Evolutionary conservation across 129 eudicot genomes (phyloP), one percentile per base, ranked within the genome.

Genomic region (Dittrichia graveolens): DNA sequence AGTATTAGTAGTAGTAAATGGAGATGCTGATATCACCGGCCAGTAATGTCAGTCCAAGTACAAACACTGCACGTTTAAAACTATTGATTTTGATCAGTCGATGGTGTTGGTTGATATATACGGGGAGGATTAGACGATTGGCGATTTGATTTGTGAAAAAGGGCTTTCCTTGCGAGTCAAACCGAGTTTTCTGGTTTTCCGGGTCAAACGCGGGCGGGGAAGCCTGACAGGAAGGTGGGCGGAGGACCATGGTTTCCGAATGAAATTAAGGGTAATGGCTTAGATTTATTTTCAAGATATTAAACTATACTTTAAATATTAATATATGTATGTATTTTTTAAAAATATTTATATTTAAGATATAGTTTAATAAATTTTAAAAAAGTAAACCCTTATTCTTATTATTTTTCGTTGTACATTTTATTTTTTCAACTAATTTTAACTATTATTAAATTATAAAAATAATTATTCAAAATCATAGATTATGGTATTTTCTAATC

Each of bases 31-130:
- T 14, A 47, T 52, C 78, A 79, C 78, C 75, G 79, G 45, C 79
- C 74, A 72, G 38, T 54, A 0, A 45, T 65, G 73, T 67, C 52
- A 61, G 66, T 37, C 72, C 19, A 53, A 50, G 62, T 49, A 16
- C 72, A 79, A 72, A 64, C 75, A 70, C 50, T 34, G 68, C 85
- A 76, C 82, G 85, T 81, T 81, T 81, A 57, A 81, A 72, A 65
- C 63, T 76, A 64, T 50, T 19, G 42, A 58, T 14, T n/a, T 18
- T 18, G 35, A 8, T 50, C 13, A 24, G 65, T 18, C 10, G 19
- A 5, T 19, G 18, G 4, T 48, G 34, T 7, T 43, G 31, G 59
- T 15, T 52, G 15, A 52, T 69, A 52, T 38, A 69, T 69, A 69
- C 35, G 4, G n/a, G 48, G 6, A 35, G 44, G 7, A 4, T 47